phyloP scores from a whole-genome alignment of 176 grass and related monocot genomes.

The Metroxylon sagu region DNA sequence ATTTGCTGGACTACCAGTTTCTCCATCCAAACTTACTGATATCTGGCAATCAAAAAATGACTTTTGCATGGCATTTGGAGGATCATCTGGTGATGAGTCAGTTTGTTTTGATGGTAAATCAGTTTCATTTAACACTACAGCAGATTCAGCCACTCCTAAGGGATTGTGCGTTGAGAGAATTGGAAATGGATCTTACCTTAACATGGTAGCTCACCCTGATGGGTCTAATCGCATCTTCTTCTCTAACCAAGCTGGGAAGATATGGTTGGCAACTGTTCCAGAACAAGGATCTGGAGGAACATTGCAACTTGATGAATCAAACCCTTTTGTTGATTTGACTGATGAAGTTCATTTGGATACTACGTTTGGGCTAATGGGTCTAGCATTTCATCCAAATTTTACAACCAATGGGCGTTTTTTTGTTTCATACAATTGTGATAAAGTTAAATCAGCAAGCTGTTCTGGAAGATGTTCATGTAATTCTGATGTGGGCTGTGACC shows the following conservation, averaged over 20 bases:
- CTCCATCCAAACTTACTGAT: slow-evolving; percentile 53
- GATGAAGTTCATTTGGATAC: slow-evolving; percentile 70
- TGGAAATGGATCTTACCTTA: slow-evolving; percentile 72
- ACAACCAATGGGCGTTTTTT: slow-evolving; percentile 73
- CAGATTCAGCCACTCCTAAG: slow-evolving; percentile 46
- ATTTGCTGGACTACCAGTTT: slow-evolving; percentile 42
- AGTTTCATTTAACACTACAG: slow-evolving; percentile 55
- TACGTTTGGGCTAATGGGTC: slow-evolving; percentile 73
- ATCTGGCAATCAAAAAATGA: slow-evolving; percentile 63
- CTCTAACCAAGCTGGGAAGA: slow-evolving; percentile 72
- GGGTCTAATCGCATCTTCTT: slow-evolving; percentile 88
- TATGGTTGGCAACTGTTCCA: slow-evolving; percentile 70
- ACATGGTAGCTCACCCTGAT: slow-evolving; percentile 77
- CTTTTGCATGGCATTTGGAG: slow-evolving; percentile 73
- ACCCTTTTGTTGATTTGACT: slow-evolving; percentile 84
- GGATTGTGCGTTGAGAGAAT: slow-evolving; percentile 85
- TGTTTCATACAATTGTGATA: slow-evolving; percentile 90
- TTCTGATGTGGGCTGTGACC: slow-evolving; percentile 78
- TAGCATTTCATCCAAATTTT: slow-evolving; percentile 84
- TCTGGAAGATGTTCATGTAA: slow-evolving; percentile 89
- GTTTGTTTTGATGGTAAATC: slow-evolving; percentile 64
- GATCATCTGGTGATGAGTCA: slow-evolving; percentile 32
- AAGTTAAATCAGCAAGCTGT: slow-evolving; percentile 51
- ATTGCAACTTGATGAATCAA: slow-evolving; percentile 43
- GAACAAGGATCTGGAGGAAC: slow-evolving; percentile 61